Percentiles rank a stretch among this genome's conserved stretches.
These are phyloP conservation scores for Kwoniella botswanensis DNA, from an alignment of 768 basidiomycete species.

Conservation along the genomic window DNA sequence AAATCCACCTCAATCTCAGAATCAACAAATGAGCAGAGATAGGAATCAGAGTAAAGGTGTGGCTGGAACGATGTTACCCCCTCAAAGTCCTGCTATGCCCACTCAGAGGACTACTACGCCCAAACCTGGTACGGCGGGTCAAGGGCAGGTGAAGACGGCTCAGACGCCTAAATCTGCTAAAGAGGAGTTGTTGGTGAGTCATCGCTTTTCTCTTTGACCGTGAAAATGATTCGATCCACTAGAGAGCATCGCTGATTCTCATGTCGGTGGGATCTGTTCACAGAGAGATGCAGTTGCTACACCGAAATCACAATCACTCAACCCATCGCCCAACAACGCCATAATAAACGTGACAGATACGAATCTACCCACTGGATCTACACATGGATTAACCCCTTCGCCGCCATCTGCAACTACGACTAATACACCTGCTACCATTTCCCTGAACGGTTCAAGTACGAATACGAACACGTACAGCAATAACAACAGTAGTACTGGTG, in stretches of 20 bases:
- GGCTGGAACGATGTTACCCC: constrained; percentile 50
- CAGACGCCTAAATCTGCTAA: constrained; percentile 42
- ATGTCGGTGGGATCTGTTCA: not conserved
- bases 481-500: not conserved
- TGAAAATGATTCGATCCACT: not conserved
- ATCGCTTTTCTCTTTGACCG: not conserved
- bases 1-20: constrained; percentile 16
- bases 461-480: constrained; percentile 3
- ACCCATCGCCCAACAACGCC: constrained; percentile 41
- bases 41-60: constrained; percentile 43
- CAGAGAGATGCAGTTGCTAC: constrained; percentile 39
- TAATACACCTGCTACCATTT: constrained; percentile 18
- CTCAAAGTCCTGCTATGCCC: constrained; percentile 44
- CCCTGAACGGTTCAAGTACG: constrained; percentile 5
- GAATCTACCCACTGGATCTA: constrained; percentile 9
- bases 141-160: constrained; percentile 21
- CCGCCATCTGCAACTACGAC: constrained; percentile 32
- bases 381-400: constrained; percentile 35
- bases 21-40: constrained; percentile 40
- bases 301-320: constrained; percentile 46
- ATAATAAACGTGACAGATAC: constrained; percentile 26
- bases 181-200: constrained; percentile 33
- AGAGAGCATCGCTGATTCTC: not conserved
- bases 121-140: constrained; percentile 20
- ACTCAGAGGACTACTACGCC: constrained; percentile 29